A percentile compares a stretch with the other conserved stretches of the same genome.
These are phyloP conservation scores for Glycine tomentella DNA, from an alignment of 306 rosid genomes.

Conservation along the genomic window DNA sequence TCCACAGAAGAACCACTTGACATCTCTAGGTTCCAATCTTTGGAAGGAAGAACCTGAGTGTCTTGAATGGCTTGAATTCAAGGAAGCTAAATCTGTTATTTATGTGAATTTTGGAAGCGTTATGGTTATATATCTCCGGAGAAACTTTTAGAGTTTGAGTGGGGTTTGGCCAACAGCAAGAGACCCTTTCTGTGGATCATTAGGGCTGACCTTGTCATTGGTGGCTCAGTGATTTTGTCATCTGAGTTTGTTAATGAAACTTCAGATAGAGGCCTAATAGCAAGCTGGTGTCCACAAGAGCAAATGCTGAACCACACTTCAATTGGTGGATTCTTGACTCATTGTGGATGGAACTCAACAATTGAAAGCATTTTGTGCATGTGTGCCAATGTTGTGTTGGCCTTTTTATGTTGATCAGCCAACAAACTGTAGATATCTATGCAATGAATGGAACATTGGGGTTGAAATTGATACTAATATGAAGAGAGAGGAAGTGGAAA, in stretches of 20 bases:
- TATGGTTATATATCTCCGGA: constrained; percentile 1
- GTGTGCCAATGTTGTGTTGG: constrained; percentile 48
- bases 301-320: constrained; percentile 39
- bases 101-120: constrained; percentile 45
- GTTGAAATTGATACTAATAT: constrained; percentile 9
- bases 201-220: constrained; percentile 38
- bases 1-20: background rate
- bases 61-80: constrained; percentile 14
- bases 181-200: constrained; percentile 37
- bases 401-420: constrained; percentile 36
- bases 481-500: constrained; percentile 39
- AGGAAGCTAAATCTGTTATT: constrained; percentile 1
- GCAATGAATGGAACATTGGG: constrained; percentile 41
- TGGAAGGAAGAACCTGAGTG: constrained; percentile 39
- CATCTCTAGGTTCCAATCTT: constrained; percentile 34
- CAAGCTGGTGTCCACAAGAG: constrained; percentile 44
- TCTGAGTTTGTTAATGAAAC: constrained; percentile 34
- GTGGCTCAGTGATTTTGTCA: background rate
- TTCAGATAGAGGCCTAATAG: constrained; percentile 40
- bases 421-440: constrained; percentile 36
- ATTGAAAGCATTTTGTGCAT: constrained; percentile 38
- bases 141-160: constrained; percentile 34
- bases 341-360: constrained; percentile 46
- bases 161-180: constrained; percentile 32
- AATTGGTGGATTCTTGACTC: constrained; percentile 45